phyloP scores from a whole-genome alignment of 2,329 filamentous ascomycete genomes.

The Phyllosticta citriasiana region DNA sequence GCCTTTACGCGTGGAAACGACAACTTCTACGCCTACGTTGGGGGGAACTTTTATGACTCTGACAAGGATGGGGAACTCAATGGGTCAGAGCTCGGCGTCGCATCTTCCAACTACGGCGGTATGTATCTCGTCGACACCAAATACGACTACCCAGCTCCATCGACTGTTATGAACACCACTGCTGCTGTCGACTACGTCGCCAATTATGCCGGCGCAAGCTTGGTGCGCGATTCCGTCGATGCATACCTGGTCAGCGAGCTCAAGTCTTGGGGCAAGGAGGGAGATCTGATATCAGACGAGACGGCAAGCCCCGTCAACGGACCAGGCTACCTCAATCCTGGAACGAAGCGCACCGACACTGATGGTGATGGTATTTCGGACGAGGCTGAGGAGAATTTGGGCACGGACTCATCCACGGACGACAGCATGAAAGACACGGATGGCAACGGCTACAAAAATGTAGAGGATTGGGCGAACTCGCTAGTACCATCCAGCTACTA shows the following conservation, averaged over 20 bases:
- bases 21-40: conserved; percentile 45
- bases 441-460: conserved; percentile 35
- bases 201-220: conserved; percentile 33
- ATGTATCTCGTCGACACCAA: conserved; percentile 34
- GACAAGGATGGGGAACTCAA: conserved; percentile 41
- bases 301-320: conserved; percentile 31
- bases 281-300: conserved; percentile 39
- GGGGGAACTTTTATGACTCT: conserved; percentile 43
- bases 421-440: conserved; percentile 33
- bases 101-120: conserved; percentile 37
- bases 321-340: conserved; percentile 30
- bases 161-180: conserved; percentile 28
- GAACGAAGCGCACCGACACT: conserved; percentile 31
- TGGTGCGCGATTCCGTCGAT: conserved; percentile 37
- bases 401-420: conserved; percentile 24
- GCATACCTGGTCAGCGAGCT: conserved; percentile 34
- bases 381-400: conserved; percentile 36
- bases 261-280: conserved; percentile 35
- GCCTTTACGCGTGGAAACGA: conserved; percentile 47
- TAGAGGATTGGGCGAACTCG: conserved; percentile 44
- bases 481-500: conserved; percentile 25
- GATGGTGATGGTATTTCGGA: conserved; percentile 44
- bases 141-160: conserved; percentile 37
- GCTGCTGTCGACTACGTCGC: conserved; percentile 35
- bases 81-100: conserved; percentile 35